Evolutionary conservation across 257 asterid species (phyloP).

Genomic region (Lavandula angustifolia): DNA sequence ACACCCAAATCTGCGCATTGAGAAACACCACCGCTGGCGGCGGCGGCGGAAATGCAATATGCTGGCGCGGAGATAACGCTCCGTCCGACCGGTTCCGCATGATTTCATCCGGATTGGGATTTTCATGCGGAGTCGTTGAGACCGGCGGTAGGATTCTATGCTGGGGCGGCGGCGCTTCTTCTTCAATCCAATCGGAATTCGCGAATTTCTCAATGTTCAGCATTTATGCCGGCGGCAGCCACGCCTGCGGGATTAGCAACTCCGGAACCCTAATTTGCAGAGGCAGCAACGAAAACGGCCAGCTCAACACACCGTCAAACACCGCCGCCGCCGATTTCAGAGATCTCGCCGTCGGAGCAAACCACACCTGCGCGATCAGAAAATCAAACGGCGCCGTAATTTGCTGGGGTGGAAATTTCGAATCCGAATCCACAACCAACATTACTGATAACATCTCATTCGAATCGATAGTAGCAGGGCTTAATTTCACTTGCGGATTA

Average conservation of each 20-base stretch:
- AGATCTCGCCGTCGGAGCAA: slow-evolving; percentile 62
- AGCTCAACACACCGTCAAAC: slow-evolving; percentile 57
- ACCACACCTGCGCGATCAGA: slow-evolving; percentile 71
- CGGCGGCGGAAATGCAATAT: too few relatives aligned
- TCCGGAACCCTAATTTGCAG: slow-evolving; percentile 58
- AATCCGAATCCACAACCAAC: slow-evolving; percentile 42
- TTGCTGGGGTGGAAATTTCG: slow-evolving; percentile 86
- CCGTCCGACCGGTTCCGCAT: too few relatives aligned
- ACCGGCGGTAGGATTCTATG: too few relatives aligned
- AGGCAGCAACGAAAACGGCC: slow-evolving; percentile 63
- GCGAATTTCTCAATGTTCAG: slow-evolving; percentile 53
- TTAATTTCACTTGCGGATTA: slow-evolving; percentile 78
- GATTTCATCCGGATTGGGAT: too few relatives aligned
- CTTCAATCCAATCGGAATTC: slow-evolving; percentile 47
- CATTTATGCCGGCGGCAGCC: slow-evolving; percentile 64
- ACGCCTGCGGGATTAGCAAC: slow-evolving; percentile 64
- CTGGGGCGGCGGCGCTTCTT: slow-evolving; percentile 23
- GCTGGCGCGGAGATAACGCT: too few relatives aligned
- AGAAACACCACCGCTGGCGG: not conserved
- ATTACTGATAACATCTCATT: slow-evolving; percentile 42
- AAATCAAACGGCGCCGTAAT: slow-evolving; percentile 58
- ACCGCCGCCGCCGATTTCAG: slow-evolving; percentile 45
- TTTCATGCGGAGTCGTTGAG: too few relatives aligned
- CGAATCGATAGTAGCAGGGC: slow-evolving; percentile 75
- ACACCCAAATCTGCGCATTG: too few relatives aligned